Conservation (phyloP, 495 filamentous ascomycete species). For the Penicillium argentinense region DNA sequence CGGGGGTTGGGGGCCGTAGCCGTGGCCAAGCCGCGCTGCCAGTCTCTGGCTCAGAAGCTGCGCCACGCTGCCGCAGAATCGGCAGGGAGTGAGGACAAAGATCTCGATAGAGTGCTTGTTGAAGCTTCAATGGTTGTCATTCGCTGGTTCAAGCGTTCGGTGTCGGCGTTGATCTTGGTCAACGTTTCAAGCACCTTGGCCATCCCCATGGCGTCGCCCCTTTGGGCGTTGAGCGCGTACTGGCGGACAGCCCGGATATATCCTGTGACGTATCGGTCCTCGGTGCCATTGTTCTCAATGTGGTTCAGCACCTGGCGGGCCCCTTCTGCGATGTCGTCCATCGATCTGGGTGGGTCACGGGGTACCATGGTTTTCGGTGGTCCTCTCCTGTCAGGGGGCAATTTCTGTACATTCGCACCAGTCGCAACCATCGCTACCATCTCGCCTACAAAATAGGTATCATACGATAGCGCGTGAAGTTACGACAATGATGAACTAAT, state of each 20-base stretch:
- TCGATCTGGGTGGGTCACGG: slow-evolving; percentile 8
- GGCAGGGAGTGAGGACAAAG: slow-evolving; percentile 9
- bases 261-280: slow-evolving; percentile 15
- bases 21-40: slow-evolving; percentile 10
- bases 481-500: slow-evolving; percentile 16
- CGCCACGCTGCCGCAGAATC: slow-evolving; percentile 13
- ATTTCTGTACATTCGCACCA: slow-evolving; percentile 13
- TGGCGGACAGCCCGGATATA: slow-evolving; percentile 17
- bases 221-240: slow-evolving; percentile 20
- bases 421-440: slow-evolving; percentile 11
- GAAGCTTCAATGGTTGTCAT: slow-evolving; percentile 14
- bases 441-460: slow-evolving; percentile 5
- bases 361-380: slow-evolving; percentile 8
- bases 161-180: slow-evolving; percentile 16
- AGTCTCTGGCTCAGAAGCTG: slow-evolving; percentile 8
- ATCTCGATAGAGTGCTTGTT: slow-evolving; percentile 8
- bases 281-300: slow-evolving; percentile 15
- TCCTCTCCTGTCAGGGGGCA: slow-evolving; percentile 10
- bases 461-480: slow-evolving; percentile 12
- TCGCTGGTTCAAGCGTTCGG: slow-evolving; percentile 16
- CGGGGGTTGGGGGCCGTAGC: slow-evolving; percentile 3
- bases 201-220: slow-evolving; percentile 17
- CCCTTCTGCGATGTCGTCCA: slow-evolving; percentile 12
- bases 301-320: slow-evolving; percentile 9
- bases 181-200: slow-evolving; percentile 18